These are phyloP conservation scores for Podospora comata DNA, from an alignment of 495 filamentous ascomycete genomes.

Conservation along the genomic window DNA sequence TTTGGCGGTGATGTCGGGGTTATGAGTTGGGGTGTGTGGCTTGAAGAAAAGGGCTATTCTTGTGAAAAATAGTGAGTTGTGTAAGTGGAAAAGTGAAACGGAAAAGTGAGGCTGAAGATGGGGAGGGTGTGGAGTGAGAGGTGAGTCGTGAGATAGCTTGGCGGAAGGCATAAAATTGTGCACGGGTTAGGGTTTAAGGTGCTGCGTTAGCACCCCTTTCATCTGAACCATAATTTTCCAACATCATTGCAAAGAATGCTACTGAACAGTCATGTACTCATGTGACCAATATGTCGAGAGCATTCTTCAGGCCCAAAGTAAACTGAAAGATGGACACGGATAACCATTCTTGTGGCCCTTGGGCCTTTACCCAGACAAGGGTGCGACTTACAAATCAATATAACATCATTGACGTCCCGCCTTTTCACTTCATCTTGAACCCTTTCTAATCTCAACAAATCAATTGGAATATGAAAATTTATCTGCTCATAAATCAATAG, in stretches of 20 bases:
- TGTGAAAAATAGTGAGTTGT: background rate
- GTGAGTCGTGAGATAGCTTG: conserved; percentile 1
- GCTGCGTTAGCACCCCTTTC: background rate
- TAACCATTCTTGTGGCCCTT: background rate
- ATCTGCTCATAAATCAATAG: background rate
- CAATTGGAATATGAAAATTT: background rate
- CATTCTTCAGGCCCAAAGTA: background rate
- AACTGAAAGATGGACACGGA: background rate
- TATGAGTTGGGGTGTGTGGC: background rate
- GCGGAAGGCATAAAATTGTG: background rate
- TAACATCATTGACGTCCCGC: conserved; percentile 1
- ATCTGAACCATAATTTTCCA: background rate
- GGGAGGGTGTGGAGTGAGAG: background rate
- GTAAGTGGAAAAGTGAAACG: background rate
- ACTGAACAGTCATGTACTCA: background rate
- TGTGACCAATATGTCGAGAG: background rate
- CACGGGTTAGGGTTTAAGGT: background rate
- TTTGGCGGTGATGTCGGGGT: conserved; percentile 6
- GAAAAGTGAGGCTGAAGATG: conserved; percentile 5
- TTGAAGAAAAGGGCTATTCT: background rate
- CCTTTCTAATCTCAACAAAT: background rate
- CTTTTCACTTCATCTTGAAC: background rate
- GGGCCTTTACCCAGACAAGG: background rate
- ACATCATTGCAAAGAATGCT: background rate
- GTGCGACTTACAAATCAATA: conserved; percentile 5